Evolutionary conservation across 2,329 filamentous ascomycete genomes (phyloP), one percentile per base, ranked within the genome.

Genomic region (Penicillium sumatraense): DNA sequence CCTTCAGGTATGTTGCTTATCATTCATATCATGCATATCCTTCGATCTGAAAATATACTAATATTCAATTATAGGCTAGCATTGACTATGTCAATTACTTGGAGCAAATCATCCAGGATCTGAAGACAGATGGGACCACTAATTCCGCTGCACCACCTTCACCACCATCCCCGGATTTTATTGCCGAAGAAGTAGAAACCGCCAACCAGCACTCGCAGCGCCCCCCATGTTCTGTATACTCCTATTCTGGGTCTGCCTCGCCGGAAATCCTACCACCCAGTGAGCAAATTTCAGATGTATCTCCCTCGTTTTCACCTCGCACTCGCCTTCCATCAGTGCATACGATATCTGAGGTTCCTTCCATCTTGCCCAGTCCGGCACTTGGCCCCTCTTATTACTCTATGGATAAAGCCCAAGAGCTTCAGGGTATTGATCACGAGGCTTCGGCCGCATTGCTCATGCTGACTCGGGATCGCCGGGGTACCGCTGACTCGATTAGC

Each of bases 1-100:
- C 64, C 78, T 98, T 48, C 92, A 97, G 85, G 93, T 96, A 73
- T 61, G 82, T 73, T 23, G 5, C 27, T 16, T 20, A 38, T 38
- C 35, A 33, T 3, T 13, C 31, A 3, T 13, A 9, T 33, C 11
- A 11, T 6, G 11, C 31, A 3, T 13, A 4, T 4, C 10, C 13
- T 5, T 8, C 10, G 13, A 18, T 20, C 2, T 29, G n/a, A 29
- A 5, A 44, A 44, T 41, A 11, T 26, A 9, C 44, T 54, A 16
- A 40, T 40, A 16, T 48, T 10, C 23, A 29, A 27, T 38, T 10
- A 1, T 61, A 96, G 92, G 93, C 93, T 5, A 95, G 92, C 44
- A 98, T 98, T 57, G 95, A 98, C 66, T 98, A 99, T 67, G 86
- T 98, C 60, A 89, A 90, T 57, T 99, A 99, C 71, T 84, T 99